These are phyloP conservation scores for Boletellus ananiceps DNA, from an alignment of 768 basidiomycete genomes.

Conservation along the genomic window DNA sequence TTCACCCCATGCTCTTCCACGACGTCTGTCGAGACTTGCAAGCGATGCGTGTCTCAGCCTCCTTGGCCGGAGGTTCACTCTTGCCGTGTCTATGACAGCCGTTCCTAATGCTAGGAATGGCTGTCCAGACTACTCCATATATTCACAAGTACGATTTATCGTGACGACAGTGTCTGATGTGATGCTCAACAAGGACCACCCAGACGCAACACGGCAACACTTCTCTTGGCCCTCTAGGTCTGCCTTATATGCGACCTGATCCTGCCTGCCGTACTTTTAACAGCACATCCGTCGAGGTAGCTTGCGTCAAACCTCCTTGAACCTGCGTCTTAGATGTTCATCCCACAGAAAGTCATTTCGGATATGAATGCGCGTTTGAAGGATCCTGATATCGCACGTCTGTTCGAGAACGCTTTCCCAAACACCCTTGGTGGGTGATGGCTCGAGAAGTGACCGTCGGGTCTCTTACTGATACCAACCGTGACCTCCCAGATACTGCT, in stretches of 20 bases:
- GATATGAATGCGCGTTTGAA: conserved; percentile 70
- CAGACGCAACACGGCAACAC: conserved; percentile 57
- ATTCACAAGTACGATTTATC: conserved; percentile 43
- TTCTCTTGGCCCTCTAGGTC: conserved; percentile 54
- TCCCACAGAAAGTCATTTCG: conserved; percentile 57
- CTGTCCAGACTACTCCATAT: conserved; percentile 62
- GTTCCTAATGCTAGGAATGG: conserved; percentile 24
- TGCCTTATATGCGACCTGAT: conserved; percentile 72
- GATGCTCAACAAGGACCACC: not conserved
- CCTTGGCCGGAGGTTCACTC: conserved; percentile 11
- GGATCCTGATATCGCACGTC: conserved; percentile 70
- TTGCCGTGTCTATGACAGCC: conserved; percentile 22
- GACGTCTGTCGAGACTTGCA: conserved; percentile 8
- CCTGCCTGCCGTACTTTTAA: conserved; percentile 72
- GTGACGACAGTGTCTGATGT: not conserved
- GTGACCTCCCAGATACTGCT: conserved; percentile 55
- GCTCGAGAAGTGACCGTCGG: not conserved
- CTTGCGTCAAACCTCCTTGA: not conserved
- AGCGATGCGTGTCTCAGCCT: conserved; percentile 21
- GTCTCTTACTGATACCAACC: not conserved
- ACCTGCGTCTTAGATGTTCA: not conserved
- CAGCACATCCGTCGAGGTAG: conserved; percentile 69
- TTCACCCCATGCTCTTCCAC: conserved; percentile 2
- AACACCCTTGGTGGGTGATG: conserved; percentile 62
- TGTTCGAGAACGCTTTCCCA: conserved; percentile 82